phyloP scores from a whole-genome alignment of 2,329 filamentous ascomycete genomes.

The Penicillium fuscoglaucum region DNA sequence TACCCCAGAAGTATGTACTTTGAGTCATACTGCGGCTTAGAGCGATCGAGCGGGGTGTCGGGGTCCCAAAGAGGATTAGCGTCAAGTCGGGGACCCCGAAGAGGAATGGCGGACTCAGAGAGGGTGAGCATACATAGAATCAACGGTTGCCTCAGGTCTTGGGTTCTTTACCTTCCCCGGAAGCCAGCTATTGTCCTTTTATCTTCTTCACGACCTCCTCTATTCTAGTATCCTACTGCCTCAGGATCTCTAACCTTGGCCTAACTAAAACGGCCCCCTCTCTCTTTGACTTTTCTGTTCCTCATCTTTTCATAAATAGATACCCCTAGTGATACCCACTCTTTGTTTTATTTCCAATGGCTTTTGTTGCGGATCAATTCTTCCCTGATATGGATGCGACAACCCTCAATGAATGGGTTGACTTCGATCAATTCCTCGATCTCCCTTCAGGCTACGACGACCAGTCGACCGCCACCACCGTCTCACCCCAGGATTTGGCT shows the following conservation, averaged over 20 bases:
- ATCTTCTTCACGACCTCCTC: constrained; percentile 6
- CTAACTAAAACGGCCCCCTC: background rate
- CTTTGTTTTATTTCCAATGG: constrained; percentile 23
- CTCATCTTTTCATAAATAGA: background rate
- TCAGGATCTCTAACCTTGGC: background rate
- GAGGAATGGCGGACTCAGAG: constrained; percentile 18
- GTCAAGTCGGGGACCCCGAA: constrained; percentile 32
- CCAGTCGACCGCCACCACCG: constrained; percentile 32
- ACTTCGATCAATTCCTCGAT: constrained; percentile 39
- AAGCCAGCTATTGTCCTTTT: constrained; percentile 5
- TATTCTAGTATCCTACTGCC: constrained; percentile 1
- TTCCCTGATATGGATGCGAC: constrained; percentile 25
- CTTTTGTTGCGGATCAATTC: constrained; percentile 28
- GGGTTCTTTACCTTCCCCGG: constrained; percentile 18
- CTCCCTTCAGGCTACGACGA: constrained; percentile 31
- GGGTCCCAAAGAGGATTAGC: constrained; percentile 30
- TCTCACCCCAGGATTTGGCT: constrained; percentile 33
- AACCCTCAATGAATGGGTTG: constrained; percentile 32
- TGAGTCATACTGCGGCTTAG: constrained; percentile 14
- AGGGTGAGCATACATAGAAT: constrained; percentile 9
- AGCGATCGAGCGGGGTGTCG: constrained; percentile 21
- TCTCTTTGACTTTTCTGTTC: constrained; percentile 1
- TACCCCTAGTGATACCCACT: constrained; percentile 11
- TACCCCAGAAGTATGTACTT: background rate
- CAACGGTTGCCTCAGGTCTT: constrained; percentile 22